A percentile compares a stretch with the other conserved stretches of the same genome.
Conservation (phyloP, 2,329 filamentous ascomycete genomes). For the Fusarium oligoseptatum region DNA sequence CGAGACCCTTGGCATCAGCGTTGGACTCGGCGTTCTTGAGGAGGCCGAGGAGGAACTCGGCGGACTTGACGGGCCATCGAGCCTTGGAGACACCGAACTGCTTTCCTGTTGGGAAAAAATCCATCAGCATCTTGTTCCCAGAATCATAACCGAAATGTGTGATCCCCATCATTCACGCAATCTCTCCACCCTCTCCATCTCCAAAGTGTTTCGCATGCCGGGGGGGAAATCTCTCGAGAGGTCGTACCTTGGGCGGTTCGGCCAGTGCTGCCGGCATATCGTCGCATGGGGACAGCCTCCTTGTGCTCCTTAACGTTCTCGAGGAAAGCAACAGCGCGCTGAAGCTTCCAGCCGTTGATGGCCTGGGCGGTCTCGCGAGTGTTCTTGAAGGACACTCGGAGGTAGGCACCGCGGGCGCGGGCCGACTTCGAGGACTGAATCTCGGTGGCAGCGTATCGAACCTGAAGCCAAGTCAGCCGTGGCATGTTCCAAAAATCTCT, state of each 20-base stretch:
- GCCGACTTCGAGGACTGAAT: slow-evolving; percentile 93
- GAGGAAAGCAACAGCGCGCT: slow-evolving; percentile 95
- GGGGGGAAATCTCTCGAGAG: not conserved
- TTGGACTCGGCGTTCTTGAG: slow-evolving; percentile 98
- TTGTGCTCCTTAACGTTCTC: slow-evolving; percentile 98
- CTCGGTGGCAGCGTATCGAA: slow-evolving; percentile 95
- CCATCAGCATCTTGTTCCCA: slow-evolving; percentile 45
- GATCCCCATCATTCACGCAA: slow-evolving; percentile 9
- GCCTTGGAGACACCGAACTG: slow-evolving; percentile 98
- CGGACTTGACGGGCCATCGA: slow-evolving; percentile 99
- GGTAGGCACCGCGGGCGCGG: slow-evolving; percentile 97
- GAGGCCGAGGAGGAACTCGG: slow-evolving; percentile 96
- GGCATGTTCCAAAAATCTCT: slow-evolving; percentile 22
- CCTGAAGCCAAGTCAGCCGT: slow-evolving; percentile 64
- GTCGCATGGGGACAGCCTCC: slow-evolving; percentile 98
- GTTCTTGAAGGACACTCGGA: slow-evolving; percentile 99
- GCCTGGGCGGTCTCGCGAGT: slow-evolving; percentile 99
- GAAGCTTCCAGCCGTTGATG: slow-evolving; percentile 99
- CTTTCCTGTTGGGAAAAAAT: slow-evolving; percentile 77
- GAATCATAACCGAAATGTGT: not conserved
- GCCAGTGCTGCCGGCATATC: slow-evolving; percentile 96
- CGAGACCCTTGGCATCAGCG: slow-evolving; percentile 95
- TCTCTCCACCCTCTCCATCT: slow-evolving; percentile 10
- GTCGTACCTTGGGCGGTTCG: slow-evolving; percentile 96
- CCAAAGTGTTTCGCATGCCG: slow-evolving; percentile 18